Evolutionary conservation across 2,329 filamentous ascomycete species (phyloP), one percentile per base, ranked within the genome.

Genomic region (Fusarium odoratissimum): DNA sequence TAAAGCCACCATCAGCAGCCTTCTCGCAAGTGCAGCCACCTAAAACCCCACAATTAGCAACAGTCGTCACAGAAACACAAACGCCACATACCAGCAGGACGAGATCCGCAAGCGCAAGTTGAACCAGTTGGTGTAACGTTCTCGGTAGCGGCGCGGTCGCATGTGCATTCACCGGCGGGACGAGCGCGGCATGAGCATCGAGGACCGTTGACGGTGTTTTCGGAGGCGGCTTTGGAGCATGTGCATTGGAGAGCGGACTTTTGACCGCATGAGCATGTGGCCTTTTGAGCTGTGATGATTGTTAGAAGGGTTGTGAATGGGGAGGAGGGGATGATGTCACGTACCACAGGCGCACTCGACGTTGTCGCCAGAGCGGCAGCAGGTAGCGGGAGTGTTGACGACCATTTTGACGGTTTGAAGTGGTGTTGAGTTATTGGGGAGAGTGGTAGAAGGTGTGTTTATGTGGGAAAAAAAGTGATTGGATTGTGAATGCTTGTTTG

Each of bases 231-330:
- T 83, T 94, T 95, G 78, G 90, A 90, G 85, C 95, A 98, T 71
- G 87, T 92, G 89, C 95, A 98, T 81, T 95, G 88, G 54, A 97
- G 90, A 55, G 95, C 95, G 8, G 91, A 90, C 81, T 96, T 89
- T 86, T 97, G 91, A 80, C 95, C 95, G 82, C 95, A 98, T 21
- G 94, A 97, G 90, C 95, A 97, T 67, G 87, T 91, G 13, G 90
- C 90, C 82, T 91, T 87, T 77, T 89, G 82, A 76, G 90, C 90
- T 90, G 75, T 25, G 28, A 59, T 62, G 16, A 9, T 62, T 64
- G 68, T 72, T 68, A 64, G 55, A 13, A 28, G 25, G 9, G 33
- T 35, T 37, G 35, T 3, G 12, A 3, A 9, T 35, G 33, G 17
- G 13, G 14, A 35, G 17, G 28, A 28, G 28, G 28, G 28, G 17